Conservation (phyloP, 1,284 basidiomycete species). For the Ustilago hordei region DNA sequence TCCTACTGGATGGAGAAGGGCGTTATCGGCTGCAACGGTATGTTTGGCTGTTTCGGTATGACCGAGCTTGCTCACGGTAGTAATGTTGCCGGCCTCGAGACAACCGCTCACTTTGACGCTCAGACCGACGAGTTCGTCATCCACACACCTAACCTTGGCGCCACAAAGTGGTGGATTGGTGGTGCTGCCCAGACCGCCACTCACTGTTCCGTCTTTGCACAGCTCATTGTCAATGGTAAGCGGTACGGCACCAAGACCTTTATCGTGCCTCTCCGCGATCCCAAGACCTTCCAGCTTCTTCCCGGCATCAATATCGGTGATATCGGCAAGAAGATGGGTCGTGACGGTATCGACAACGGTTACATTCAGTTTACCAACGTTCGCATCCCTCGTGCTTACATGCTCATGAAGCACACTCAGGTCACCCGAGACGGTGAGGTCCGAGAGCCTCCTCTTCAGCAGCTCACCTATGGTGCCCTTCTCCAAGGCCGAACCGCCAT, state of each 20-base stretch:
- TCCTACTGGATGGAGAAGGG: slow-evolving; percentile 10
- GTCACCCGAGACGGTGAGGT: slow-evolving; percentile 72
- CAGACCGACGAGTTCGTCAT: slow-evolving; percentile 74
- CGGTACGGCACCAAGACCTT: slow-evolving; percentile 74
- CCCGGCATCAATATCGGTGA: slow-evolving; percentile 75
- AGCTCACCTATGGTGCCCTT: slow-evolving; percentile 75
- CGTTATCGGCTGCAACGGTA: slow-evolving; percentile 22
- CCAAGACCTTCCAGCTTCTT: slow-evolving; percentile 72
- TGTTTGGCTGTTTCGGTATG: slow-evolving; percentile 75
- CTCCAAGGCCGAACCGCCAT: slow-evolving; percentile 74
- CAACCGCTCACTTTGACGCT: slow-evolving; percentile 74
- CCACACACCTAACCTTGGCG: slow-evolving; percentile 71
- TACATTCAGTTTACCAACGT: slow-evolving; percentile 75
- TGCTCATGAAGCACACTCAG: slow-evolving; percentile 76
- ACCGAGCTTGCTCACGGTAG: slow-evolving; percentile 73
- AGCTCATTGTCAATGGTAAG: slow-evolving; percentile 74
- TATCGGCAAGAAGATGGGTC: slow-evolving; percentile 71
- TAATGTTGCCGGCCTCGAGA: slow-evolving; percentile 75
- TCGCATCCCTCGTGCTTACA: slow-evolving; percentile 74
- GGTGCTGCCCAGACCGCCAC: slow-evolving; percentile 75
- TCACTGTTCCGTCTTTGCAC: slow-evolving; percentile 75
- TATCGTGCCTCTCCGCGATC: slow-evolving; percentile 70
- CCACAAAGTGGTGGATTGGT: slow-evolving; percentile 72
- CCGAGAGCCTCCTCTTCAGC: slow-evolving; percentile 73
- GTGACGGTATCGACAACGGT: slow-evolving; percentile 73